These are phyloP conservation scores for Penicillium canariense DNA, from an alignment of 495 filamentous ascomycete species.

Conservation along the genomic window DNA sequence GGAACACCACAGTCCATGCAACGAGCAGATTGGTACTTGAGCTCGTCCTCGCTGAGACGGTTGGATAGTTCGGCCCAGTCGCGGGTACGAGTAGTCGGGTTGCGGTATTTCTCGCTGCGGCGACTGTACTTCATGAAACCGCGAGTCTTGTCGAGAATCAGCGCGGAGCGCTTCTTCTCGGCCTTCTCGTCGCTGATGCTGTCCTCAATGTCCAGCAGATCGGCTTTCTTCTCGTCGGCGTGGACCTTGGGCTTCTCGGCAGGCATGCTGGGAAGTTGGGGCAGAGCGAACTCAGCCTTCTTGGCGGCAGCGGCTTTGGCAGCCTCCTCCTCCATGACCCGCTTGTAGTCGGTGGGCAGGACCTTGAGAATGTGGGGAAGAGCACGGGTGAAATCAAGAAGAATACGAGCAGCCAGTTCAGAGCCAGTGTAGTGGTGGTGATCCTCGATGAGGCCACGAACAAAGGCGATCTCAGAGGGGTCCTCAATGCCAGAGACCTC, in stretches of 20 bases:
- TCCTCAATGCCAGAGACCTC: slow-evolving; percentile 87
- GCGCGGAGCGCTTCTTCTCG: slow-evolving; percentile 89
- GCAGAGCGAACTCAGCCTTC: slow-evolving; percentile 77
- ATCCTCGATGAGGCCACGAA: slow-evolving; percentile 93
- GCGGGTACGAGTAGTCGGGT: slow-evolving; percentile 77
- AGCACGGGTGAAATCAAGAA: slow-evolving; percentile 95
- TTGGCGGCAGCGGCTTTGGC: slow-evolving; percentile 82
- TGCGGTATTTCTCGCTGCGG: slow-evolving; percentile 92
- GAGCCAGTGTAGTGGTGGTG: slow-evolving; percentile 99
- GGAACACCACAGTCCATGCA: slow-evolving; percentile 99
- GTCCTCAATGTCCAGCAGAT: slow-evolving; percentile 94
- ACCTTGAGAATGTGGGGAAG: slow-evolving; percentile 93
- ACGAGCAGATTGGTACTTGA: slow-evolving; percentile 97
- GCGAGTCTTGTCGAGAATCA: slow-evolving; percentile 95
- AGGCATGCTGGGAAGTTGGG: slow-evolving; percentile 63
- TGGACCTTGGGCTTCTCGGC: slow-evolving; percentile 59
- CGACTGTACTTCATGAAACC: slow-evolving; percentile 99
- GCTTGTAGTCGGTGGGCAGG: slow-evolving; percentile 96
- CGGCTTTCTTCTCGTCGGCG: slow-evolving; percentile 65
- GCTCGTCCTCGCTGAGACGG: slow-evolving; percentile 90
- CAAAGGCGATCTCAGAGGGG: slow-evolving; percentile 85
- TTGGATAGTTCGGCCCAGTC: slow-evolving; percentile 94
- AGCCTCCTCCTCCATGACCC: slow-evolving; percentile 82
- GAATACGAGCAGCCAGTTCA: slow-evolving; percentile 89
- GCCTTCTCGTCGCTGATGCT: slow-evolving; percentile 80